A percentile compares a stretch with the other conserved stretches of the same genome.
Conservation (phyloP, 1,284 basidiomycete species). For the Leccinum pseudoinsigne region DNA sequence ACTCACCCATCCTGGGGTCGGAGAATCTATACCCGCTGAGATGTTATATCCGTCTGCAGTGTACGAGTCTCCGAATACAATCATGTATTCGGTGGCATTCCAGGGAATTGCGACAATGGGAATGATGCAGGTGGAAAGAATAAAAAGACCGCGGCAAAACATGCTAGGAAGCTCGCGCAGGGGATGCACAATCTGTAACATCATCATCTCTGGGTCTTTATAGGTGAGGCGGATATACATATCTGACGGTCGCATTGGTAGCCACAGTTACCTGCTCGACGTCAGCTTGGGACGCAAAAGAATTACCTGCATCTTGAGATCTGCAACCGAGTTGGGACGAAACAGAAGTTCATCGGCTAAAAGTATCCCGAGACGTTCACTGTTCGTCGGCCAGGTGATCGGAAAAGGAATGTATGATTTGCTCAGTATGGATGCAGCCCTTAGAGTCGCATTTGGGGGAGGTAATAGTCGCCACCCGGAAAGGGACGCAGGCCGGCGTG, state of each 20-base stretch:
- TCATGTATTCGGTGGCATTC: conserved; percentile 41
- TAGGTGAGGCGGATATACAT: neutral
- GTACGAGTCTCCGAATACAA: conserved; percentile 61
- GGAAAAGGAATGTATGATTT: neutral
- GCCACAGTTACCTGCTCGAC: neutral
- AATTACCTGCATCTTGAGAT: neutral
- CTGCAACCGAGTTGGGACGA: neutral
- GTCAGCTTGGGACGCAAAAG: neutral
- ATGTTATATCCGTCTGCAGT: conserved; percentile 56
- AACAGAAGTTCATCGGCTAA: neutral
- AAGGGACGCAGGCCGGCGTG: no score
- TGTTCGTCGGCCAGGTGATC: neutral
- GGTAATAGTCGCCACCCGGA: neutral
- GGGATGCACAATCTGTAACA: neutral
- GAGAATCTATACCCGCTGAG: conserved; percentile 54
- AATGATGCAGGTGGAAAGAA: conserved; percentile 5
- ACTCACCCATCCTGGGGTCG: conserved; percentile 36
- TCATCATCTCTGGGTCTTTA: neutral
- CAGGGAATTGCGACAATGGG: conserved; percentile 25
- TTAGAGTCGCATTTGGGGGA: neutral
- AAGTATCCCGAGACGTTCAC: neutral
- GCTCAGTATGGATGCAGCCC: neutral
- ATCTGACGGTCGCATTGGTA: neutral
- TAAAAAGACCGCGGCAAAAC: conserved; percentile 10
- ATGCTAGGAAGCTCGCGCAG: conserved; percentile 14